Evolutionary conservation across 192 early-diverging fungal genomes (phyloP).

Genomic region (Podila verticillata): DNA sequence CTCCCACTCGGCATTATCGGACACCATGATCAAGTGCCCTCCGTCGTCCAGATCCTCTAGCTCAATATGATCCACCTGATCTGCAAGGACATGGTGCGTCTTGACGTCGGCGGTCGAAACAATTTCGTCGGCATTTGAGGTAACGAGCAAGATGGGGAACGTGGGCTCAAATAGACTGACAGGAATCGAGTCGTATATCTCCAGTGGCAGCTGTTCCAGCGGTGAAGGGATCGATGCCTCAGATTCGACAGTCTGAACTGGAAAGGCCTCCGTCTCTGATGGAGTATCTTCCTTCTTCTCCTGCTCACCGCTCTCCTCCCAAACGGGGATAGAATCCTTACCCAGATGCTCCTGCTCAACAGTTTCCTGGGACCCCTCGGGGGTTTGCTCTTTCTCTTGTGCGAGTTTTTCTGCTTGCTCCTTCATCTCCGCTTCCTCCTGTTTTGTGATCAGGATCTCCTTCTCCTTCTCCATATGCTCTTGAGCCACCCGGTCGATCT

Average conservation of each 20-base stretch:
- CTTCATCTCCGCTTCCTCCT: conserved; percentile 1
- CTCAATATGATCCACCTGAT: conserved; percentile 47
- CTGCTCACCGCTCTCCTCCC: background rate
- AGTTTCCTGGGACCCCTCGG: background rate
- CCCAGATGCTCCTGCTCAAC: conserved; percentile 8
- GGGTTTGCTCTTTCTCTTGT: background rate
- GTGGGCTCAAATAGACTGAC: conserved; percentile 32
- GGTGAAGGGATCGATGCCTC: conserved; percentile 41
- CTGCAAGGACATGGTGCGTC: conserved; percentile 22
- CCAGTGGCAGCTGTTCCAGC: conserved; percentile 38
- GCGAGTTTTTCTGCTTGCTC: background rate
- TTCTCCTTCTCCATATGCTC: conserved; percentile 34
- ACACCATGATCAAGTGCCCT: conserved; percentile 49
- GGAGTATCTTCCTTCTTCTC: background rate
- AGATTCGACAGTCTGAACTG: conserved; percentile 30
- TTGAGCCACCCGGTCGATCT: conserved; percentile 41
- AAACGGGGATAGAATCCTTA: conserved; percentile 16
- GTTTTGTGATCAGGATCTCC: conserved; percentile 7
- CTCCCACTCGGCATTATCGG: conserved; percentile 49
- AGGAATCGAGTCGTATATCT: conserved; percentile 37
- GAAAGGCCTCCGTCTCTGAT: background rate
- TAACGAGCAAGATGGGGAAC: conserved; percentile 42
- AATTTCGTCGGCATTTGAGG: conserved; percentile 35
- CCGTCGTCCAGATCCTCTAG: conserved; percentile 40
- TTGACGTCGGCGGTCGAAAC: conserved; percentile 47